phyloP scores from a whole-genome alignment of 163 green algal genomes.

The Scenedesmus sp. region DNA sequence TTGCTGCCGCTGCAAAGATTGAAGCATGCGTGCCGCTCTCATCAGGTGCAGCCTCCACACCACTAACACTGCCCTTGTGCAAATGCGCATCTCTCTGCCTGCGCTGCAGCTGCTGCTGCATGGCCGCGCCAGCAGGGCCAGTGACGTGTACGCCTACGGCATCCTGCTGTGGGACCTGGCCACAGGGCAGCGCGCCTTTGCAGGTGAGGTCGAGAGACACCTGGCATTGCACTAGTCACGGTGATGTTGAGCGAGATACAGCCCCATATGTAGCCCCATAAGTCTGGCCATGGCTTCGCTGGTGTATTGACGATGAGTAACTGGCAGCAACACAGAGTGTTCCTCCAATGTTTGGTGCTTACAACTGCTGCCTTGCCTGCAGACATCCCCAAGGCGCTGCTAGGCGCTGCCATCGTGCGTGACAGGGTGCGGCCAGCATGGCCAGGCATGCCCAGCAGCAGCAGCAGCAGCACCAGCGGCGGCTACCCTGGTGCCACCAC shows the following conservation, averaged over 20 bases:
- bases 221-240: background rate
- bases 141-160: conserved; percentile 41
- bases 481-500: background rate
- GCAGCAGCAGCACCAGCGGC: background rate
- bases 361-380: background rate
- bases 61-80: no score
- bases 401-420: conserved; percentile 13
- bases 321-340: background rate
- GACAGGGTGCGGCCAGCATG: conserved; percentile 21
- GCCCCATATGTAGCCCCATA: no score
- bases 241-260: background rate
- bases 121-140: conserved; percentile 26
- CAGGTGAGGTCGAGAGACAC: background rate
- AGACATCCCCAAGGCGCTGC: conserved; percentile 47
- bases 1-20: no score
- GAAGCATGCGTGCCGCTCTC: no score
- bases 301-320: background rate
- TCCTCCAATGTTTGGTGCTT: no score
- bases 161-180: conserved; percentile 41
- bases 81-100: no score
- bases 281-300: background rate
- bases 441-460: background rate
- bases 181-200: conserved; percentile 27
- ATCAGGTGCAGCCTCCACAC: no score
- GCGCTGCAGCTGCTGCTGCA: conserved; percentile 45